Evolutionary conservation across 1,139 yeast genomes (phyloP).

Genomic region (Nakaseomyces glabratus): DNA sequence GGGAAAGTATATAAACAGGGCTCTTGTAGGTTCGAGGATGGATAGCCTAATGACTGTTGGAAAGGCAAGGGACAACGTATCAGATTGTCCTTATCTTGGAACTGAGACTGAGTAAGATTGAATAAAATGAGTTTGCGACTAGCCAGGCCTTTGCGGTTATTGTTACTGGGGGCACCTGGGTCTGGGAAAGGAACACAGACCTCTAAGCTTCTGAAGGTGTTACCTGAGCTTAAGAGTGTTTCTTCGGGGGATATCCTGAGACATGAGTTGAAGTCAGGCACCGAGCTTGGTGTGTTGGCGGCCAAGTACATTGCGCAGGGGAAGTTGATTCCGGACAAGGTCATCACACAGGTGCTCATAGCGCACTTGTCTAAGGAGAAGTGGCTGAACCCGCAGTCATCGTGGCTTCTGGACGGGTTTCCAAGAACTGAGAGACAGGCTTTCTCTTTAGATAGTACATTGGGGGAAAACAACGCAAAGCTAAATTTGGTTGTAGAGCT

Average conservation of each 20-base stretch:
- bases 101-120: not conserved
- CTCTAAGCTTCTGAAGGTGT: slow-evolving; percentile 45
- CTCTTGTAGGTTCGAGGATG: no score
- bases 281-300: slow-evolving; percentile 54
- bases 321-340: slow-evolving; percentile 58
- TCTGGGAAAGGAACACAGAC: slow-evolving; percentile 92
- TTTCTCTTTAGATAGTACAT: slow-evolving; percentile 40
- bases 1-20: no score
- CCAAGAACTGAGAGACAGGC: slow-evolving; percentile 81
- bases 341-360: slow-evolving; percentile 54
- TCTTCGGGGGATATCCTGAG: slow-evolving; percentile 83
- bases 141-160: slow-evolving; percentile 47
- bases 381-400: slow-evolving; percentile 41
- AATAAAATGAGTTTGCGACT: slow-evolving; percentile 3
- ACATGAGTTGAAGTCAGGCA: slow-evolving; percentile 47
- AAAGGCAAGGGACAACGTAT: no score
- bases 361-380: slow-evolving; percentile 37
- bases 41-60: no score
- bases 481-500: slow-evolving; percentile 74
- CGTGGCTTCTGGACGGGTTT: slow-evolving; percentile 86
- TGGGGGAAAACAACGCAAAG: slow-evolving; percentile 35
- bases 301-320: slow-evolving; percentile 52
- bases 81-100: no score
- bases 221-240: slow-evolving; percentile 44
- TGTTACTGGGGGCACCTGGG: slow-evolving; percentile 88